Base-by-base conservation (phyloP, 768 basidiomycete species). In the Rhodocollybia butyracea region DNA sequence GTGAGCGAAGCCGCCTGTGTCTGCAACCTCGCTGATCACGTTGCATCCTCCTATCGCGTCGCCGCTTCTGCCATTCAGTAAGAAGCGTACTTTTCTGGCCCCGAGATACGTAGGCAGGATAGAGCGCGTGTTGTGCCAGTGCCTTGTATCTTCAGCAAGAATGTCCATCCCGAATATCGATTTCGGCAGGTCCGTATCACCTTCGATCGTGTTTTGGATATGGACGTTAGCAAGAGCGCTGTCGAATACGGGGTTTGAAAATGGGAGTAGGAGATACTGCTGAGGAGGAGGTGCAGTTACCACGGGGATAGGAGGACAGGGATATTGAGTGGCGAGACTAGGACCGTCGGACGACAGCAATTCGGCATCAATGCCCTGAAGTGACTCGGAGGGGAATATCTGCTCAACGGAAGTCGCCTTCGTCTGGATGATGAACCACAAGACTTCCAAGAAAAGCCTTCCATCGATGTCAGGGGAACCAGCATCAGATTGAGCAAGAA, bases 1-100 rank as follows among this genome's bases (percentile, higher is more conserved):
- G 83, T 85, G 55, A 89, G 64, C 1, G 84, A 85, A 36, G 77
- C 78, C 10, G 87, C 86, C 41, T 83, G 81, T 50, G 74, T 68
- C 50, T 84, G 83, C 54, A 89, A 62, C 12, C 62, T 69, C 30
- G 74, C 81, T 86, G 86, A 63, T 80, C 82, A 1, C 76, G 69
- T 60, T 89, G 88, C n/a, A 81, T 73, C 15, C 63, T 60, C 15
- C 70, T 66, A 42, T 81, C 68, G 46, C 61, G 65, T 59, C 65
- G 73, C 56, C 53, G 66, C 26, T 74, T 72, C 51, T 72, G 69
- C 65, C 73, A 61, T 52, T 65, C 72, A 46, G 73, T 70, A 30
- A 59, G 43, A 1, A 64, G 64, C 51, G 70, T 64, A 2, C 63
- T 46, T 6, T 67, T 65, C 15, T 74, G 71, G 1, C 83, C 83